These are phyloP conservation scores for Albizia julibrissin DNA, from an alignment of 306 rosid species.

Conservation along the genomic window DNA sequence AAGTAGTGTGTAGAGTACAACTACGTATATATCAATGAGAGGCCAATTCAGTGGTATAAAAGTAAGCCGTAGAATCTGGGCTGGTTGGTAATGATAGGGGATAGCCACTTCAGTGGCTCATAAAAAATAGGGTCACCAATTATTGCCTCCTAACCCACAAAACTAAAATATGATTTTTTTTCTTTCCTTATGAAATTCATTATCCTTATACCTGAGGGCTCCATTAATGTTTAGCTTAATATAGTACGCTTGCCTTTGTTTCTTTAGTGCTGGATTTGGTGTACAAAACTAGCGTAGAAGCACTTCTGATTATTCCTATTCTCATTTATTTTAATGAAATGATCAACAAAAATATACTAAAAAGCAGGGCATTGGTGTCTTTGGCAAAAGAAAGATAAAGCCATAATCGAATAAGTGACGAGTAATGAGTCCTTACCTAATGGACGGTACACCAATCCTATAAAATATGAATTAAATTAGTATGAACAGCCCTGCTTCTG, in stretches of 20 bases:
- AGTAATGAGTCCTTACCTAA: constrained; percentile 29
- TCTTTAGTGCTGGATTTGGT: constrained; percentile 38
- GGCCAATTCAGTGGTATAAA: neutral
- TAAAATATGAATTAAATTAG: neutral
- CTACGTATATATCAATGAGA: neutral
- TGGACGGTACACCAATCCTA: constrained; percentile 44
- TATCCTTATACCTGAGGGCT: constrained; percentile 20
- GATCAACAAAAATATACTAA: constrained; percentile 16
- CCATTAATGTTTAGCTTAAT: constrained; percentile 30
- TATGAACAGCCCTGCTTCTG: constrained; percentile 17
- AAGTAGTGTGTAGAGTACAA: neutral
- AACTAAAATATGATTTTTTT: neutral
- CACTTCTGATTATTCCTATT: constrained; percentile 17
- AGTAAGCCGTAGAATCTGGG: neutral
- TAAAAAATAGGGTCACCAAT: constrained; percentile 17
- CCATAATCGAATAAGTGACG: constrained; percentile 13
- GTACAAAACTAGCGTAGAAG: constrained; percentile 28
- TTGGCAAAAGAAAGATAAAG: constrained; percentile 7
- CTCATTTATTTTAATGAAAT: neutral
- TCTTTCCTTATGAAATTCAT: constrained; percentile 13
- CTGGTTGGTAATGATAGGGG: constrained; percentile 8
- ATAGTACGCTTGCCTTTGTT: constrained; percentile 10
- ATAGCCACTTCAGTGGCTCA: constrained; percentile 10
- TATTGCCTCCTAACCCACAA: constrained; percentile 27
- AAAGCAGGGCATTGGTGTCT: constrained; percentile 25